A percentile compares a stretch with the other conserved stretches of the same genome.
These are phyloP conservation scores for Aspergillus sp. DNA, from an alignment of 2,329 filamentous ascomycete species.

Conservation along the genomic window DNA sequence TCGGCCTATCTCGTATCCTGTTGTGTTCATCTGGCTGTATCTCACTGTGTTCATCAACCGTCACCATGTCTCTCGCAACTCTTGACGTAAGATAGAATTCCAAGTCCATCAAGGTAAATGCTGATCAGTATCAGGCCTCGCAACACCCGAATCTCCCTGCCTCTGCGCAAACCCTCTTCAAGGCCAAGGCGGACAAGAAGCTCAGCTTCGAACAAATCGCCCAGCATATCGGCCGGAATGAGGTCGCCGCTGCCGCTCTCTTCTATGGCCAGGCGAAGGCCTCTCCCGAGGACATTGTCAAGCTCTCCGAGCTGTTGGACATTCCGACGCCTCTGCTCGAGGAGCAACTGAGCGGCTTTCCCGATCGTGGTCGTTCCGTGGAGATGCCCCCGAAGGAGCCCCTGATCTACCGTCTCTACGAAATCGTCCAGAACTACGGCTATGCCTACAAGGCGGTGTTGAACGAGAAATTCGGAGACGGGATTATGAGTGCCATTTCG, in stretches of 20 bases:
- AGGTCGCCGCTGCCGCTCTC: conserved; percentile 80
- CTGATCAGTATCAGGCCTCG: conserved; percentile 19
- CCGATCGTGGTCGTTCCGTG: conserved; percentile 73
- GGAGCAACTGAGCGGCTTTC: conserved; percentile 67
- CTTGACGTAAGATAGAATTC: conserved; percentile 35
- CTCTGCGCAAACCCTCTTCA: conserved; percentile 71
- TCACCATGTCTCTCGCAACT: conserved; percentile 43
- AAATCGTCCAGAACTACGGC: conserved; percentile 95
- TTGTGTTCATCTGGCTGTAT: not conserved
- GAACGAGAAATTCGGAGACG: conserved; percentile 92
- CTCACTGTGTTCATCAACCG: not conserved
- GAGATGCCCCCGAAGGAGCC: conserved; percentile 85
- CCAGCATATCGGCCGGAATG: conserved; percentile 68
- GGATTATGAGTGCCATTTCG: conserved; percentile 94
- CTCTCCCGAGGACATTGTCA: conserved; percentile 65
- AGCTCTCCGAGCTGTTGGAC: conserved; percentile 64
- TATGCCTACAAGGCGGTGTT: conserved; percentile 93
- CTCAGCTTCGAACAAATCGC: conserved; percentile 79
- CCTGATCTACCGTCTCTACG: conserved; percentile 84
- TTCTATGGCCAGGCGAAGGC: conserved; percentile 87
- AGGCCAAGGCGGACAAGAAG: conserved; percentile 71
- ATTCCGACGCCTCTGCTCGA: conserved; percentile 58
- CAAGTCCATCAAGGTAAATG: not conserved
- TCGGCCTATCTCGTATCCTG: not conserved
- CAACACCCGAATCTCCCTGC: conserved; percentile 62